These are phyloP conservation scores for Quercus rubra DNA, from an alignment of 306 rosid species.

Conservation along the genomic window DNA sequence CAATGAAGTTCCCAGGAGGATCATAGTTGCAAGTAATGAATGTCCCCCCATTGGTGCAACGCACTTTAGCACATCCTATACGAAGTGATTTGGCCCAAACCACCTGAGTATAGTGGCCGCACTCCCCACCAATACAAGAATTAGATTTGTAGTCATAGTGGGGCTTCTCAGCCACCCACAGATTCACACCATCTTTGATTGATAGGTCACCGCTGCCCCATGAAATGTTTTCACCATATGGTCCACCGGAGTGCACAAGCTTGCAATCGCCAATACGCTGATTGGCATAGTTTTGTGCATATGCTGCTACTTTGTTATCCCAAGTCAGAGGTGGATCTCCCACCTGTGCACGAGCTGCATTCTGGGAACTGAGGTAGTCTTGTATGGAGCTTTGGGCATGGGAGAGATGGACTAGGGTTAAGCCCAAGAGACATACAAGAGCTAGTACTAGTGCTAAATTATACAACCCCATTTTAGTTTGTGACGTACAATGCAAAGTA, in stretches of 20 bases:
- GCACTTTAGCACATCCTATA: constrained; percentile 13
- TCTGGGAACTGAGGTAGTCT: background rate
- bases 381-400: constrained; percentile 5
- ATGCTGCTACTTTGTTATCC: constrained; percentile 12
- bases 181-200: constrained; percentile 19
- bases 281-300: constrained; percentile 27
- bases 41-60: constrained; percentile 2
- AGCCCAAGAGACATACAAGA: background rate
- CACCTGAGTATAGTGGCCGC: constrained; percentile 16
- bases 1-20: background rate
- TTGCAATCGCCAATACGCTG: background rate
- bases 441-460: background rate
- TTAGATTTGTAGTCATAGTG: background rate
- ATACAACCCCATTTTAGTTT: background rate
- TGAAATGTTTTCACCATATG: constrained; percentile 41
- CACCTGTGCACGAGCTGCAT: constrained; percentile 17
- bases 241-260: constrained; percentile 22
- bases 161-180: constrained; percentile 45
- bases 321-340: constrained; percentile 11
- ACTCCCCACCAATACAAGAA: constrained; percentile 2
- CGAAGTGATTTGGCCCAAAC: constrained; percentile 1
- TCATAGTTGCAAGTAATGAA: constrained; percentile 16
- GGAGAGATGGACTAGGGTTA: background rate
- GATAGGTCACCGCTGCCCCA: constrained; percentile 10
- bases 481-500: too few relatives aligned